Base-by-base conservation (phyloP, 2,329 filamentous ascomycete species). In the Xylaria sp. region DNA sequence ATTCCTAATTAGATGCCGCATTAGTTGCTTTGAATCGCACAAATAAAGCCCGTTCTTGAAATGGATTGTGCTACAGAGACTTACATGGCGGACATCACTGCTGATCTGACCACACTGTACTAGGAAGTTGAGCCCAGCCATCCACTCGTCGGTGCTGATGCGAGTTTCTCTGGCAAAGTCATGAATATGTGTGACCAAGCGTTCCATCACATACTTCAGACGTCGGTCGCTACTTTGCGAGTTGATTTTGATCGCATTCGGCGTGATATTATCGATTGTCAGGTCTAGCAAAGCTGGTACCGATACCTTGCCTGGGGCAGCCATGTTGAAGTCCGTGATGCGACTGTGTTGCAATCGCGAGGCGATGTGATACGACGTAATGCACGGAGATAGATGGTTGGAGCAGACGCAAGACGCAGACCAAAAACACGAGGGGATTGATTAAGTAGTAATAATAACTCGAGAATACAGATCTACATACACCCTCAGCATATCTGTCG, bases 131-230 rank as follows among this genome's bases (percentile, higher is more conserved):
- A 95, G 83, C 1, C 88, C 90, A 0, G 86, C 81, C 89, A 92
- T 92, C 92, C 92, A 95, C 82, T 96, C 92, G 2, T 88, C 83
- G 3, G 90, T 91, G 76, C 88, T 92, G 38, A 95, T 83, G 33
- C 92, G 83, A 1, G 91, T 94, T 78, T 95, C 92, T 61, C 92
- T 86, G 5, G 91, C 91, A 76, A 94, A 95, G 80, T 94, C 92
- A 79, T 96, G 92, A 1, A 95, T 81, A 79, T 96, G 92, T 13
- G 87, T 87, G 54, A 94, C 90, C 15, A 94, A 84, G 20, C 90
- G 85, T 73, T 91, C 87, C 76, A 95, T 86, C 51, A 96, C 78
- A 77, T 92, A 94, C 69, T 87, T 90, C 68, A 92, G 81, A 22
- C 92, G 86, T 25, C 85, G 81, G 73, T 93, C 84, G 10, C 82